A percentile compares a stretch with the other conserved stretches of the same genome.
Conservation (phyloP, 1,284 basidiomycete genomes). For the Omphalotus olearius region DNA sequence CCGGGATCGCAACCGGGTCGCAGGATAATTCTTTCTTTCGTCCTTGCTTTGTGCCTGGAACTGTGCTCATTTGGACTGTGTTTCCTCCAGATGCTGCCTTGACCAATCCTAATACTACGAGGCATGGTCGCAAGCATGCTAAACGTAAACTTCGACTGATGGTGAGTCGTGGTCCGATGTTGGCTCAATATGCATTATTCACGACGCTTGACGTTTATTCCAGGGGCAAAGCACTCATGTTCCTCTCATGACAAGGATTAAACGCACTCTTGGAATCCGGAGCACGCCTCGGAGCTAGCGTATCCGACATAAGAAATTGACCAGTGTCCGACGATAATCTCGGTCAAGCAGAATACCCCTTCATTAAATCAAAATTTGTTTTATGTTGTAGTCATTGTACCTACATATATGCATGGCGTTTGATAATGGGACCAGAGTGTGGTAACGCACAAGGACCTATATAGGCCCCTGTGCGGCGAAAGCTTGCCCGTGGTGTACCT, state of each 20-base stretch:
- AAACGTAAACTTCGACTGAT: constrained; percentile 41
- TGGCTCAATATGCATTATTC: not conserved
- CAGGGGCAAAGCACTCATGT: constrained; percentile 41
- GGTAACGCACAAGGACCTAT: too few species aligned
- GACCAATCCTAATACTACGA: constrained; percentile 45
- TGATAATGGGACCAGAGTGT: too few species aligned
- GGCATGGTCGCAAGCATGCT: constrained; percentile 37
- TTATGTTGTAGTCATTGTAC: not conserved
- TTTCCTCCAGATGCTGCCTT: constrained; percentile 39
- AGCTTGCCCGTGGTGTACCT: too few species aligned
- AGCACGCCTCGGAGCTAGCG: constrained; percentile 32
- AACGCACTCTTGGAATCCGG: constrained; percentile 45
- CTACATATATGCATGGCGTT: not conserved
- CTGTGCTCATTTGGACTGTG: not conserved
- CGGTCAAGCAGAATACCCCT: not conserved
- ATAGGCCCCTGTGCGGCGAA: too few species aligned
- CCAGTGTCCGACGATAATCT: not conserved
- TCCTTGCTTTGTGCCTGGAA: not conserved
- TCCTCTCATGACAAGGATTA: constrained; percentile 47
- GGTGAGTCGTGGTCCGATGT: constrained; percentile 27
- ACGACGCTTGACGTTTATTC: not conserved
- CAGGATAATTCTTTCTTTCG: constrained; percentile 35
- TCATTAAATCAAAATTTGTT: not conserved
- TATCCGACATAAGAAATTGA: not conserved
- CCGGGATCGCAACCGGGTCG: constrained; percentile 40